phyloP scores from a whole-genome alignment of 75 land plant species.

The Selaginella tamariscina region DNA sequence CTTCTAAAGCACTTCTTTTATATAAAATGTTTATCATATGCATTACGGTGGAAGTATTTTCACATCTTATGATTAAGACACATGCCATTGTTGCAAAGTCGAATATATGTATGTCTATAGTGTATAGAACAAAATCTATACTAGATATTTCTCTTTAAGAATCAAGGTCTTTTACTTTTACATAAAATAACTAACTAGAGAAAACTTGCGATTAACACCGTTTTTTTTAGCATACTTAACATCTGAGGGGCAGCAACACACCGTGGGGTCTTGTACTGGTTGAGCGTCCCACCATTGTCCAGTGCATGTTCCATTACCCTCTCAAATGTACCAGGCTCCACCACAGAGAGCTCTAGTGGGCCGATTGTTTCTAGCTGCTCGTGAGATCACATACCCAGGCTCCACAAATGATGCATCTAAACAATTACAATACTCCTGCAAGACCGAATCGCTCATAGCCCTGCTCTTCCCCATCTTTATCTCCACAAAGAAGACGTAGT shows the following conservation, averaged over 20 bases:
- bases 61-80: no score
- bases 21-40: no score
- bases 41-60: no score
- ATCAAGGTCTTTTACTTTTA: no score
- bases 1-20: no score
- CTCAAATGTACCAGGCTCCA: conserved; percentile 35
- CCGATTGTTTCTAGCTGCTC: conserved; percentile 38
- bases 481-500: conserved; percentile 68
- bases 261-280: conserved; percentile 65
- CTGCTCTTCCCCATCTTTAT: conserved; percentile 14
- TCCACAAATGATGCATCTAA: conserved; percentile 44
- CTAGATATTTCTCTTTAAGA: no score
- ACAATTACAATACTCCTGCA: conserved; percentile 26
- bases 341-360: conserved; percentile 65
- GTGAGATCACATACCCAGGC: conserved; percentile 36
- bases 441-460: background rate
- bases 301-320: conserved; percentile 33
- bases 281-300: conserved; percentile 33
- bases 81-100: no score
- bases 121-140: no score
- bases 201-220: no score
- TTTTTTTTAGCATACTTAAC: conserved; percentile 7
- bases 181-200: no score
- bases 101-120: no score
- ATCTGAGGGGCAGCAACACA: conserved; percentile 22